Evolutionary conservation across 2,329 filamentous ascomycete species (phyloP).

Genomic region (Colletotrichum somersetense): DNA sequence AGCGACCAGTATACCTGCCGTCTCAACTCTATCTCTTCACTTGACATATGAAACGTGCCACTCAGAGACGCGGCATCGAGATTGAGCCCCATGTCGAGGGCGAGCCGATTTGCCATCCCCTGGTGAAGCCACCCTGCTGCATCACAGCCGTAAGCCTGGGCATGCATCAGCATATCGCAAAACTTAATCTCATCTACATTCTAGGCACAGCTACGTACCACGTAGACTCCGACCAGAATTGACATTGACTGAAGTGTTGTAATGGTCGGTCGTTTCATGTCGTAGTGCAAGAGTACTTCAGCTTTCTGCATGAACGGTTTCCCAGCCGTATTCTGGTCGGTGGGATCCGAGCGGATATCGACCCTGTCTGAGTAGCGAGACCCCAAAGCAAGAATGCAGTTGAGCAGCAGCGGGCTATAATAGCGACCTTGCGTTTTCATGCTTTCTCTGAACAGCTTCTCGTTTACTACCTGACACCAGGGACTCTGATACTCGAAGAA

Average conservation of each 20-base stretch:
- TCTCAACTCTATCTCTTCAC: constrained; percentile 49
- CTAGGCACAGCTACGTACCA: constrained; percentile 30
- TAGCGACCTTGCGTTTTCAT: constrained; percentile 46
- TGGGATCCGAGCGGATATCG: constrained; percentile 48
- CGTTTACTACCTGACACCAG: constrained; percentile 53
- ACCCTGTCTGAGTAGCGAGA: constrained; percentile 51
- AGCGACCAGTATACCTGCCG: constrained; percentile 54
- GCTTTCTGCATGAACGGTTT: constrained; percentile 49
- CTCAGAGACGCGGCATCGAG: constrained; percentile 49
- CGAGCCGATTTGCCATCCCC: constrained; percentile 53
- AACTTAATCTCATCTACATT: accelerated
- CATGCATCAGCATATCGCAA: background rate
- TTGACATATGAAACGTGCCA: constrained; percentile 44
- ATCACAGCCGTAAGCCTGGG: constrained; percentile 51
- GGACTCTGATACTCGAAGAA: constrained; percentile 55
- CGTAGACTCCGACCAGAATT: constrained; percentile 49
- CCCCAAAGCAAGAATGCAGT: constrained; percentile 51
- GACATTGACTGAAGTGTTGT: constrained; percentile 53
- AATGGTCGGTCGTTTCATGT: constrained; percentile 48
- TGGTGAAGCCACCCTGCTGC: constrained; percentile 53
- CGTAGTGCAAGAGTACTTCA: constrained; percentile 42
- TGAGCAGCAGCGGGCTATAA: constrained; percentile 49
- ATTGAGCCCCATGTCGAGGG: constrained; percentile 55
- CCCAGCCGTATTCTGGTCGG: constrained; percentile 52
- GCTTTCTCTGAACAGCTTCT: constrained; percentile 51